Evolutionary conservation across 208 protist species (phyloP).

Genomic region (Leishmania lainsoni): DNA sequence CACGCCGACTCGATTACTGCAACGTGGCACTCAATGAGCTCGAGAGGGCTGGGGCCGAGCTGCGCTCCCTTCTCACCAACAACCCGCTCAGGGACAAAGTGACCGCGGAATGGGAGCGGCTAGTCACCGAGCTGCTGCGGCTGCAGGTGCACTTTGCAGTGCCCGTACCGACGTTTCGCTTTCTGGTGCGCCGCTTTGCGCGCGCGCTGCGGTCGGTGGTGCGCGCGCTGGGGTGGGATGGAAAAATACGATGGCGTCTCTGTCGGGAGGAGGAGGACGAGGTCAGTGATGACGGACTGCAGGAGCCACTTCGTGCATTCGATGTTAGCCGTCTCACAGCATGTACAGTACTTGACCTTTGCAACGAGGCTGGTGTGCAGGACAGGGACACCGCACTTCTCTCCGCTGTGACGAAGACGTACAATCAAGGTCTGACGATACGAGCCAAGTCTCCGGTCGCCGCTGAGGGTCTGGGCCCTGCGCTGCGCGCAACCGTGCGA

Average conservation of each 20-base stretch:
- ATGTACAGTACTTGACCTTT: background rate
- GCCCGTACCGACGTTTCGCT: slow-evolving; percentile 22
- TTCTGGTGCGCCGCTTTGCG: slow-evolving; percentile 11
- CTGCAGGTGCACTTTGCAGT: slow-evolving; percentile 27
- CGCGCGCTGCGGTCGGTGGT: slow-evolving; percentile 16
- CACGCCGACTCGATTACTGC: slow-evolving; percentile 24
- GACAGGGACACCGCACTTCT: slow-evolving; percentile 6
- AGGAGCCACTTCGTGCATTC: background rate
- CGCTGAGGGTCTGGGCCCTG: background rate
- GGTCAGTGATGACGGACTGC: background rate
- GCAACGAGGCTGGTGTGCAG: background rate
- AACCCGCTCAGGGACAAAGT: background rate
- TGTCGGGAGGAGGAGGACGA: background rate
- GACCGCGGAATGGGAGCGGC: background rate
- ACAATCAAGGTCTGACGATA: slow-evolving; percentile 6
- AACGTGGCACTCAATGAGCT: slow-evolving; percentile 27
- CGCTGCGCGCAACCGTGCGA: background rate
- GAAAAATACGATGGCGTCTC: background rate
- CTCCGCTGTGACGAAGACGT: slow-evolving; percentile 3
- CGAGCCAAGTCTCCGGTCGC: background rate
- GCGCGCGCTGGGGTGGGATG: slow-evolving; percentile 26
- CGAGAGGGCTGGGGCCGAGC: slow-evolving; percentile 12
- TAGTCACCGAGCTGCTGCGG: slow-evolving; percentile 13
- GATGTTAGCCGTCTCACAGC: background rate
- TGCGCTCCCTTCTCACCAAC: slow-evolving; percentile 14